phyloP scores from a whole-genome alignment of 179 eudicot genomes.

The Nepenthes alata region DNA sequence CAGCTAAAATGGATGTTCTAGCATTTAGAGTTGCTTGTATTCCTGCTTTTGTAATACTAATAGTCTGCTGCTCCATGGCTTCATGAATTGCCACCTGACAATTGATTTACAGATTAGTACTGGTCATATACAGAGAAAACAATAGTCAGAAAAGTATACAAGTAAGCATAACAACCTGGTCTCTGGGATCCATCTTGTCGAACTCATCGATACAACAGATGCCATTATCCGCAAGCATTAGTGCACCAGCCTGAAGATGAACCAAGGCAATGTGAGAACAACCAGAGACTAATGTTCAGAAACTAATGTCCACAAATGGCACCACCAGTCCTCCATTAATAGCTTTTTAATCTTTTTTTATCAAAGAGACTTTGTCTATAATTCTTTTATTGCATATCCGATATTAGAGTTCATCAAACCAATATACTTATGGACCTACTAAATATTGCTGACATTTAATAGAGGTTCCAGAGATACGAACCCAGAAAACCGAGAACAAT shows the following conservation, averaged over 20 bases:
- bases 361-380: too few relatives aligned
- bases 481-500: too few relatives aligned
- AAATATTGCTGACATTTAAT: too few relatives aligned
- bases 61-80: constrained; percentile 99
- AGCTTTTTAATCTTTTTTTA: too few relatives aligned
- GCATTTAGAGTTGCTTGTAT: constrained; percentile 96
- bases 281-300: background rate
- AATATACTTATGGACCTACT: too few relatives aligned
- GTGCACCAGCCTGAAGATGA: constrained; percentile 79
- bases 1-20: constrained; percentile 91
- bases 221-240: constrained; percentile 97
- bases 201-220: constrained; percentile 95
- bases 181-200: constrained; percentile 95
- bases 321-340: too few relatives aligned
- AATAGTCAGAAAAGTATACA: too few relatives aligned
- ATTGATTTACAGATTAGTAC: constrained; percentile 8
- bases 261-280: constrained; percentile 10
- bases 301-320: too few relatives aligned
- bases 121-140: too few relatives aligned
- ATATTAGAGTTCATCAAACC: too few relatives aligned
- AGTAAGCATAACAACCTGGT: constrained; percentile 46
- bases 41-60: constrained; percentile 97
- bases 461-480: too few relatives aligned
- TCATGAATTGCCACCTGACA: constrained; percentile 92
- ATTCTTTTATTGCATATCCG: too few relatives aligned